Evolutionary conservation across 345 rosid genomes (phyloP), one percentile per base, ranked within the genome.

Genomic region (Raphanus raphanistrum): DNA sequence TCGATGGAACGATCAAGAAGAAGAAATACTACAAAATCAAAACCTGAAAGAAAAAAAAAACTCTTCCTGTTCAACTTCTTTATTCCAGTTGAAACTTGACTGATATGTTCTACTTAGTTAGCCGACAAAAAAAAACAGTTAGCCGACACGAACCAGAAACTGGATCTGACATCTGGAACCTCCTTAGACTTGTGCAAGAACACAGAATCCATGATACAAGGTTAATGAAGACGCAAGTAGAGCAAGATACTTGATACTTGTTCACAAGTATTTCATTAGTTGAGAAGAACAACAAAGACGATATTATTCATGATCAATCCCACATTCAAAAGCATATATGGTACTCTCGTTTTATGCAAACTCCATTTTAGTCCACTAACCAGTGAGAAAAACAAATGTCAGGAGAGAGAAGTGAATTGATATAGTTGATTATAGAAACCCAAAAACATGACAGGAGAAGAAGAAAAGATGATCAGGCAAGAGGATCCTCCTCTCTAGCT

Each of bases 401-500:
- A 54, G 55, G 63, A 29, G 60, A 29, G 60, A 72, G 64, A 26
- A 68, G 1, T 38, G 76, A 58, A 33, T 69, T 57, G 21, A 21
- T 21, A 21, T 21, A 21, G 21, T 57, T 36, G 50, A 73, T 78
- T 25, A 70, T 4, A 45, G 50, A 33, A 8, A 41, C 3, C 29
- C 38, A 41, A 65, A 52, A 66, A 43, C 50, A 72, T 32, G 45
- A 54, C 58, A 29, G 38, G 7, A 43, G 13, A 2, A 43, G 15
- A 12, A 43, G 52, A 61, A 62, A 66, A 21, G 43, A 61, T 86
- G 15, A 59, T 63, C 79, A 86, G 5, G 83, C 87, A 57, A 85
- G 84, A 63, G 84, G 62, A 72, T 86, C 88, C 61, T 72, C 85
- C 32, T 85, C 64, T 73, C 80, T 86, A 68, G 86, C 86, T 36